Base-by-base conservation (phyloP, 2,329 filamentous ascomycete genomes). In the Scedosporium dehoogii region DNA sequence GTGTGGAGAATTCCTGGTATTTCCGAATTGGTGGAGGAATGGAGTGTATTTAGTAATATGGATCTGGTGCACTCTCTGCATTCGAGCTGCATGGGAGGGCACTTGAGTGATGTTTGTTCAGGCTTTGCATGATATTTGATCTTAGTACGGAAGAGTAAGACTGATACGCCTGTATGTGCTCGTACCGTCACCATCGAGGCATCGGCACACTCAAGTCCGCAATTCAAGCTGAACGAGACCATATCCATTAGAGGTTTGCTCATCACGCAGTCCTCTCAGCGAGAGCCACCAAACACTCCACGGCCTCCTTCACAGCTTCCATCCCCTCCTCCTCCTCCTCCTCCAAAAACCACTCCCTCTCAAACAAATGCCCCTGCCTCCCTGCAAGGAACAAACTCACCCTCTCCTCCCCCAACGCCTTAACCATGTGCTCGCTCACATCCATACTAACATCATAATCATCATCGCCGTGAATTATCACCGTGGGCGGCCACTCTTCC, bases 261-360 rank as follows among this genome's bases (percentile, higher is more conserved):
- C 48, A 3, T 18, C 16, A n/a, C 3, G 16, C 16, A 6, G 57
- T 23, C 41, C 42, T 14, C 23, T 46, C 21, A 48, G 9, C 42
- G 18, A 61, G 42, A 14, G 5, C 29, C 3, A 33, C 46, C 46
- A 61, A 25, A 38, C 27, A 18, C 6, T n/a, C 25, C 23, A 61
- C 12, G 3, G 59, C 59, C 4, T 61, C 59, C 21, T 46, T 66
- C 85, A 73, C 59, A 21, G 29, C 29, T 2, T 2, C 46, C 59
- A 61, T 61, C 2, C 88, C 87, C 56, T 80, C 72, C 0, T 75
- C 79, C 0, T 75, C 79, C 1, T 73, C 69, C 1, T 78, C 81
- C 62, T 87, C 85, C 58, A 79, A 77, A 70, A 91, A 91, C 88
- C 88, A 91, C 64, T 87, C 86, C 44, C 88, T 86, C 2, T 73